A percentile compares a stretch with the other conserved stretches of the same genome.
These are phyloP conservation scores for Didymella segeticola DNA, from an alignment of 2,329 filamentous ascomycete species.

Conservation along the genomic window DNA sequence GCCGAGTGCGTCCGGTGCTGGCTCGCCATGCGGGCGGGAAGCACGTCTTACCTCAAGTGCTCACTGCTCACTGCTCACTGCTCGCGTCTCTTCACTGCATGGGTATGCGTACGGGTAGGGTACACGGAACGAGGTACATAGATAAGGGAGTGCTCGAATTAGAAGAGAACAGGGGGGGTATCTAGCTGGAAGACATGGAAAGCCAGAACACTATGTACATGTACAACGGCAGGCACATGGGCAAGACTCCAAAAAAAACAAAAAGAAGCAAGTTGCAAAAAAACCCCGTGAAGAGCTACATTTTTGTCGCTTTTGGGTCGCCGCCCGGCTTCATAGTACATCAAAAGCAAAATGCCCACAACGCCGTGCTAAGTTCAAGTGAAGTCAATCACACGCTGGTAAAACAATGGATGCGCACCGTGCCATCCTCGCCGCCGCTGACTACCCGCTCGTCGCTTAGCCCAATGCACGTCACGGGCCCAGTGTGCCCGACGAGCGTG, in stretches of 20 bases:
- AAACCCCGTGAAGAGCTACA: background rate
- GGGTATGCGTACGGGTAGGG: background rate
- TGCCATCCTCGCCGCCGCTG: conserved; percentile 91
- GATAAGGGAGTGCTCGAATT: too few relatives aligned
- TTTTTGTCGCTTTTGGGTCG: conserved; percentile 14
- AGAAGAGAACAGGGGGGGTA: conserved; percentile 1
- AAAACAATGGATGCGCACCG: conserved; percentile 71
- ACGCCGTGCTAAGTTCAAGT: conserved; percentile 14
- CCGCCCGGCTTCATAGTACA: conserved; percentile 9
- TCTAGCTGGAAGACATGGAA: conserved; percentile 14
- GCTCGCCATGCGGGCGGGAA: background rate
- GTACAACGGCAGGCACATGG: background rate
- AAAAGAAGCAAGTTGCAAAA: background rate
- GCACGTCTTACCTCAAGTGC: too few relatives aligned
- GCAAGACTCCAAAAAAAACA: background rate
- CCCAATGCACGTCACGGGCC: conserved; percentile 91
- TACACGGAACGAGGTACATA: background rate
- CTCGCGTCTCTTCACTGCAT: too few relatives aligned
- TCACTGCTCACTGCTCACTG: too few relatives aligned
- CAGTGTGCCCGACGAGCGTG: conserved; percentile 88
- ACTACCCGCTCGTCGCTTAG: conserved; percentile 89
- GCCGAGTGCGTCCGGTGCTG: too few relatives aligned
- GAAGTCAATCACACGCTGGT: conserved; percentile 12
- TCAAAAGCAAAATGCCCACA: background rate
- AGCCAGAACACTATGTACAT: background rate